Evolutionary conservation across 169 alveolate species (phyloP).

Genomic region (Ichthyophthirius multifiliis): DNA sequence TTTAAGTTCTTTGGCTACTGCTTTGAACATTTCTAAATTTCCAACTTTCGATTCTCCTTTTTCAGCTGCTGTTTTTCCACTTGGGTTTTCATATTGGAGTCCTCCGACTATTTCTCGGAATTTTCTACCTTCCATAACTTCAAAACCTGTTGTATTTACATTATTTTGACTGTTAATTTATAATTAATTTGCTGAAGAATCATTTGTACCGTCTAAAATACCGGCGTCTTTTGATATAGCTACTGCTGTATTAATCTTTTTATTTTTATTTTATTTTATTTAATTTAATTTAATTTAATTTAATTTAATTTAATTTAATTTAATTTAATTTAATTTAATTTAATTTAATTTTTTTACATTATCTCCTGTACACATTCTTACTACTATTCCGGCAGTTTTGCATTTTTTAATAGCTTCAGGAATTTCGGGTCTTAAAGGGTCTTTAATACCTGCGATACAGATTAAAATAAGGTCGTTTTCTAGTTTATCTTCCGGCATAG

Average conservation of each 20-base stretch:
- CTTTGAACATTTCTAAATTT: constrained; percentile 59
- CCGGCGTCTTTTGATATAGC: constrained; percentile 75
- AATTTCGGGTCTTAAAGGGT: constrained; percentile 97
- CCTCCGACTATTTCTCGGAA: constrained; percentile 71
- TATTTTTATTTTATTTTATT: not conserved
- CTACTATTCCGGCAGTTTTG: constrained; percentile 96
- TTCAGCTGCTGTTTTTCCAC: not conserved
- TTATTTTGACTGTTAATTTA: not conserved
- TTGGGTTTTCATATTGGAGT: constrained; percentile 22
- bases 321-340: not conserved
- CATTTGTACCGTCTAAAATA: constrained; percentile 36
- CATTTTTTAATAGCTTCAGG: constrained; percentile 95
- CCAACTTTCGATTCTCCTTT: constrained; percentile 47
- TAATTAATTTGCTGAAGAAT: not conserved
- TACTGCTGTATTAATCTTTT: constrained; percentile 61
- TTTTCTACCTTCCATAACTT: constrained; percentile 67
- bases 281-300: not conserved
- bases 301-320: not conserved
- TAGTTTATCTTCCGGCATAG: constrained; percentile 17
- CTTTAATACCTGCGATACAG: constrained; percentile 49
- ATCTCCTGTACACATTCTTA: constrained; percentile 99
- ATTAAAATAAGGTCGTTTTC: constrained; percentile 46
- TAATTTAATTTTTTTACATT: constrained; percentile 51
- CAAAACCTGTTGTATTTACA: constrained; percentile 24
- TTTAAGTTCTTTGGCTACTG: constrained; percentile 54